A percentile compares a stretch with the other conserved stretches of the same genome.
Evolutionary conservation across 768 basidiomycete genomes (phyloP).

Genomic region (Cubamyces lactineus): DNA sequence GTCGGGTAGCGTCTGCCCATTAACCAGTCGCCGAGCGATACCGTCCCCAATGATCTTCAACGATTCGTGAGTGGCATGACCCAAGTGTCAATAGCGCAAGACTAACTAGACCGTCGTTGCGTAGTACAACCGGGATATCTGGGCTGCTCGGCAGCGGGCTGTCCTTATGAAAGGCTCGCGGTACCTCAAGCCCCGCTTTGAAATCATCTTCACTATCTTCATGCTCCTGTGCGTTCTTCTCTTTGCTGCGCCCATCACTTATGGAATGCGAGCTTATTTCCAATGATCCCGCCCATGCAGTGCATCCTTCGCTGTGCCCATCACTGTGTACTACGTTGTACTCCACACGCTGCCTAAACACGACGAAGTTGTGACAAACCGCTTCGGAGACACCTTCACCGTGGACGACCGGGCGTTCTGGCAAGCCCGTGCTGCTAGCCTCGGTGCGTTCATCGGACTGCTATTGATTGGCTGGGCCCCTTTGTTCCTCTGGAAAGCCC

Average conservation of each 20-base stretch:
- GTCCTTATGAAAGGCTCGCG: conserved; percentile 42
- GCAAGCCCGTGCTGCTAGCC: conserved; percentile 41
- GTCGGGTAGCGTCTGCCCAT: conserved; percentile 24
- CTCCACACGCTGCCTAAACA: conserved; percentile 34
- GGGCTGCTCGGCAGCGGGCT: conserved; percentile 46
- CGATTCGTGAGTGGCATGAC: conserved; percentile 37
- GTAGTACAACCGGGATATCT: conserved; percentile 49
- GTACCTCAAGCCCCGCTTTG: conserved; percentile 49
- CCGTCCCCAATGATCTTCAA: conserved; percentile 36
- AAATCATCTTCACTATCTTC: conserved; percentile 45
- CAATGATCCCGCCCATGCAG: conserved; percentile 30
- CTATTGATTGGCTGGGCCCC: conserved; percentile 46
- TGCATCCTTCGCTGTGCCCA: conserved; percentile 43
- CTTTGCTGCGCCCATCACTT: background rate
- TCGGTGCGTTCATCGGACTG: conserved; percentile 43
- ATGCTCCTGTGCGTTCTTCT: conserved; percentile 46
- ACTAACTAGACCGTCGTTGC: background rate
- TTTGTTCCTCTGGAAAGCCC: conserved; percentile 52
- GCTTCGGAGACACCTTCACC: conserved; percentile 18
- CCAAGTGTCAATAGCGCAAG: background rate
- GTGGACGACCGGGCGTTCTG: conserved; percentile 31
- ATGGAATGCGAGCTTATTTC: conserved; percentile 1
- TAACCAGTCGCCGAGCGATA: conserved; percentile 24
- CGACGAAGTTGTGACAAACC: conserved; percentile 19
- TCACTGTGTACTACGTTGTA: conserved; percentile 41